Conservation (phyloP, 2,329 filamentous ascomycete species). For the Lecanosticta acicola region DNA sequence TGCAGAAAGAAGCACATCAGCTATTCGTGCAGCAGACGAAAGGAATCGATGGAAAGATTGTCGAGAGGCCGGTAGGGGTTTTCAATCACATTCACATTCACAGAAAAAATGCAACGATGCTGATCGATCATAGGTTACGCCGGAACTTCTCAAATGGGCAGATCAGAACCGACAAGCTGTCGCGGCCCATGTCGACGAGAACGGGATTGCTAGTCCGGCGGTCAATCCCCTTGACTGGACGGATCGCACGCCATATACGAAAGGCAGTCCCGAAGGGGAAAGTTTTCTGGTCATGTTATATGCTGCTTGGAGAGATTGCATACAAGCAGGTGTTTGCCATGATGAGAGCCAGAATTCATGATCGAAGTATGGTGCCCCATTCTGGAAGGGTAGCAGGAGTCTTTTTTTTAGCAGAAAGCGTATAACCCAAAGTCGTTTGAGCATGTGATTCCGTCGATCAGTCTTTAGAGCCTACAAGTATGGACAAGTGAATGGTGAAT, state of each 20-base stretch:
- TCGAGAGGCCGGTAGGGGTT: conserved; percentile 1
- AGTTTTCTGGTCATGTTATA: conserved; percentile 42
- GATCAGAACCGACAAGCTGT: conserved; percentile 37
- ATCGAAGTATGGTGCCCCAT: no score
- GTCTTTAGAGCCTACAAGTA: no score
- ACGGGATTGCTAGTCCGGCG: conserved; percentile 39
- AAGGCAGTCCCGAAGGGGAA: conserved; percentile 40
- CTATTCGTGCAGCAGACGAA: conserved; percentile 1
- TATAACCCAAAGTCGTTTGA: no score
- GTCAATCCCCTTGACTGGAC: conserved; percentile 37
- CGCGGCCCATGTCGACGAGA: conserved; percentile 30
- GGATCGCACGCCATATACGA: conserved; percentile 10
- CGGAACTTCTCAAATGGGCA: conserved; percentile 37
- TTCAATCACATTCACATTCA: not conserved
- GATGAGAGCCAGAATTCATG: not conserved
- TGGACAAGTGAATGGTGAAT: no score
- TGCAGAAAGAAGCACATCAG: not conserved
- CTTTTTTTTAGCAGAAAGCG: no score
- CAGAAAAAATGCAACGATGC: not conserved
- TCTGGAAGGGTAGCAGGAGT: no score
- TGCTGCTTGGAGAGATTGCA: conserved; percentile 40
- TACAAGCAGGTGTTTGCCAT: conserved; percentile 20
- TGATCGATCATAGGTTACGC: conserved; percentile 6
- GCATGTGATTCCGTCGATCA: no score
- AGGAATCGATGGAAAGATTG: not conserved